phyloP scores from a whole-genome alignment of 179 eudicot genomes.

The Monotropa hypopitys region DNA sequence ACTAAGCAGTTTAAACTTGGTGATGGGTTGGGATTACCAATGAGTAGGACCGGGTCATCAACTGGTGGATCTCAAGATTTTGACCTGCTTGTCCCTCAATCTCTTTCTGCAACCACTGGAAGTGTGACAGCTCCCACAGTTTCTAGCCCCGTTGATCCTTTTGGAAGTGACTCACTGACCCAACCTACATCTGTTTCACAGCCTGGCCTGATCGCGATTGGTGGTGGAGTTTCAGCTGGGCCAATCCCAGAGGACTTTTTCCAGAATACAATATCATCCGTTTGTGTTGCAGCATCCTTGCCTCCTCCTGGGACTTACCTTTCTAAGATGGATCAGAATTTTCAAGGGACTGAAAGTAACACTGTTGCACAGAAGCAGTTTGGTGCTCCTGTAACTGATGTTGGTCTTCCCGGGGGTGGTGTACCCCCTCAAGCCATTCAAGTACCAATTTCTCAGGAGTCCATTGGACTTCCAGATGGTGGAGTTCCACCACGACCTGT shows the following conservation, averaged over 20 bases:
- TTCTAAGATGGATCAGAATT: constrained; percentile 58
- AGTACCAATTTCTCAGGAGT: constrained; percentile 31
- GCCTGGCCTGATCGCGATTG: constrained; percentile 29
- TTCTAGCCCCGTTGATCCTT: constrained; percentile 53
- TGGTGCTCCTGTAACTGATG: constrained; percentile 24
- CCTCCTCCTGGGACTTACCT: constrained; percentile 75
- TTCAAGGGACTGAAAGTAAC: constrained; percentile 39
- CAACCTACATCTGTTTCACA: constrained; percentile 41
- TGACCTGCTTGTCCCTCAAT: constrained; percentile 43
- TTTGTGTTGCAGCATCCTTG: constrained; percentile 71
- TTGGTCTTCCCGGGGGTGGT: constrained; percentile 64
- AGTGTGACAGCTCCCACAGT: constrained; percentile 23
- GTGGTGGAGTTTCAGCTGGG: constrained; percentile 51
- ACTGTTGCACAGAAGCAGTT: constrained; percentile 32
- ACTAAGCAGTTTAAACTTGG: constrained; percentile 66
- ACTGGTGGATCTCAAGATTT: constrained; percentile 53
- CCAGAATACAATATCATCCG: constrained; percentile 81
- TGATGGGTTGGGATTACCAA: constrained; percentile 53
- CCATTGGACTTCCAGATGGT: constrained; percentile 81
- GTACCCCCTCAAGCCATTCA: constrained; percentile 53
- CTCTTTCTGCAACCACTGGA: constrained; percentile 28
- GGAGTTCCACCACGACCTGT: constrained; percentile 72
- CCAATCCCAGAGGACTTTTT: constrained; percentile 97
- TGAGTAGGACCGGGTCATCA: constrained; percentile 71
- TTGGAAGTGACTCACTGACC: constrained; percentile 43